Evolutionary conservation across 345 rosid species (phyloP).

Genomic region (Microcos paniculata): DNA sequence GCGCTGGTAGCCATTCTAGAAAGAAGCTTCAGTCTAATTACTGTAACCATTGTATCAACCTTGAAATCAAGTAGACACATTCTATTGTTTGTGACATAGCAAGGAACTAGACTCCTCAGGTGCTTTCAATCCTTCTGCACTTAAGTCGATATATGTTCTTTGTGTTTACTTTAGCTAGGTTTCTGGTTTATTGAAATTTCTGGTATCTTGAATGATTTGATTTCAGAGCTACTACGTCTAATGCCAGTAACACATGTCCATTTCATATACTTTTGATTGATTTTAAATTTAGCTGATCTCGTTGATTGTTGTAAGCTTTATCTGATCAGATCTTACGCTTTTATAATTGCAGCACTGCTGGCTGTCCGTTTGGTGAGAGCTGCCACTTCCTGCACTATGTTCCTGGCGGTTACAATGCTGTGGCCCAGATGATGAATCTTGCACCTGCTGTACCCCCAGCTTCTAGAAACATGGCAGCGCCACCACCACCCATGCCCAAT

Average conservation of each 20-base stretch:
- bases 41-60: not conserved
- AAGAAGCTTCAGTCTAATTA: not conserved
- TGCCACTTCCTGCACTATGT: conserved; percentile 86
- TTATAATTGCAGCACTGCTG: conserved; percentile 67
- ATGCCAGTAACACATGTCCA: not conserved
- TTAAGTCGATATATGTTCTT: not conserved
- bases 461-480: conserved; percentile 45
- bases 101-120: not conserved
- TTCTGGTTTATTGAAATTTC: not conserved
- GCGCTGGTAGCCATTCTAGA: not conserved
- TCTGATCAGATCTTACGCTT: conserved; percentile 9
- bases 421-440: conserved; percentile 73
- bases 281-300: not conserved
- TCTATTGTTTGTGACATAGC: not conserved
- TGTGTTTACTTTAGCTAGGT: not conserved
- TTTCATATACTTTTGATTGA: not conserved
- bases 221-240: not conserved
- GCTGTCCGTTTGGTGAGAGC: conserved; percentile 91
- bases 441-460: conserved; percentile 41
- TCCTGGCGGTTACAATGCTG: conserved; percentile 81
- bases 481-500: conserved; percentile 35
- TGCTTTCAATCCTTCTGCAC: not conserved
- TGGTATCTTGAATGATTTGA: not conserved
- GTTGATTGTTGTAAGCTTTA: not conserved
- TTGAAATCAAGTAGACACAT: not conserved